Base-by-base conservation (phyloP, 805 yeast genomes). In the Kuraishia borneana region DNA sequence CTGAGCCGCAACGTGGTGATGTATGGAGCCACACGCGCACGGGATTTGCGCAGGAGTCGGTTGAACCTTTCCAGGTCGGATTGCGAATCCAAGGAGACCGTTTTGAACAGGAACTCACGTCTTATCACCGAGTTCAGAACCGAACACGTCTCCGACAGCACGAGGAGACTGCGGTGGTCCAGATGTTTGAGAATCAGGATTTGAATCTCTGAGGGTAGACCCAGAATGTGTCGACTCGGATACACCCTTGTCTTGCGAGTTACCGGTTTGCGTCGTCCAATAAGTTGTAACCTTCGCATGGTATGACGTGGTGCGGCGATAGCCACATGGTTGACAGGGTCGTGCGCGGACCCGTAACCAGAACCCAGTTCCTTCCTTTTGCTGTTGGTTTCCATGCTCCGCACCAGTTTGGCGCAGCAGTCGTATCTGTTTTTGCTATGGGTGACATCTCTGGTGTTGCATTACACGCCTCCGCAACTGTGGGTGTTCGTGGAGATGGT, bases 201-300 rank as follows among this genome's bases (percentile, higher is more conserved):
- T 21, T 55, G 33, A 3, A 53, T 34, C 30, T 46, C 48, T 3
- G 36, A 30, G 2, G 56, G 54, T 6, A 55, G 42, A 2, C 34
- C 38, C 26, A 54, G 22, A 16, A 54, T 35, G 21, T 33, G 29
- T 16, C 18, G 16, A n/a, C 14, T 16, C 2, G 20, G 12, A 18
- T 21, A 18, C 6, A 17, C 16, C n/a, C n/a, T n/a, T n/a, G n/a
- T n/a, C n/a, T n/a, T n/a, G n/a, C n/a, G n/a, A n/a, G n/a, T n/a
- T 10, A 39, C 26, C 5, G 42, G 35, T 32, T 46, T 51, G 42
- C 50, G 55, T 17, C 61, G 37, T 16, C 70, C 70, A 30, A 65
- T 63, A 5, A 65, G 45, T 46, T 65, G 71, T 39, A 64, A 57
- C 34, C 57, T 53, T 37, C 47, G 55, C 68, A 61, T 61, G 13